Conservation (phyloP, 208 protist species). For the Herpetomonas samuelpessoai region DNA sequence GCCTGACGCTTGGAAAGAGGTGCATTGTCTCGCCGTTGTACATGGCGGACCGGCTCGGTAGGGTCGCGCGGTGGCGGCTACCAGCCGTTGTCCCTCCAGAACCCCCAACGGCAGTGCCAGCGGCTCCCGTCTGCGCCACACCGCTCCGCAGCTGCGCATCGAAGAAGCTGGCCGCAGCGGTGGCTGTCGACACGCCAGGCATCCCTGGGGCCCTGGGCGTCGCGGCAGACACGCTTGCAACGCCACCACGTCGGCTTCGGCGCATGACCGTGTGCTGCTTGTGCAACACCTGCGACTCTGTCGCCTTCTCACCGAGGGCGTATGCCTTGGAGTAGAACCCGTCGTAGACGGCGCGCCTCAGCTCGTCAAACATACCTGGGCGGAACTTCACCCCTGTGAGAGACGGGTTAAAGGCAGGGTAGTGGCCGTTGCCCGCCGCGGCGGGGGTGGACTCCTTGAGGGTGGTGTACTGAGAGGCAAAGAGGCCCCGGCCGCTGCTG, state of each 20-base stretch:
- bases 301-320: conserved; percentile 28
- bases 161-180: neutral
- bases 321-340: conserved; percentile 30
- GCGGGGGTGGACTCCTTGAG: neutral
- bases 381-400: conserved; percentile 29
- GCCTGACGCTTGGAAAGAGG: neutral
- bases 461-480: neutral
- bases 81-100: neutral
- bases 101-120: neutral
- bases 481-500: neutral
- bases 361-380: conserved; percentile 35
- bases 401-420: conserved; percentile 33
- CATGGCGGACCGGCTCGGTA: neutral
- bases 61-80: neutral
- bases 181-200: neutral
- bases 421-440: conserved; percentile 13
- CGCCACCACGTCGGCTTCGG: conserved; percentile 10
- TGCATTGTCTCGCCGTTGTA: neutral
- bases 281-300: conserved; percentile 37
- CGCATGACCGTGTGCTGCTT: conserved; percentile 19
- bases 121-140: neutral
- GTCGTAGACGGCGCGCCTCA: conserved; percentile 37
- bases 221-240: neutral
- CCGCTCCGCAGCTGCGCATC: conserved; percentile 10
- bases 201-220: neutral